Conservation (phyloP, 2,329 filamentous ascomycete genomes). For the Fusarium proliferatum region DNA sequence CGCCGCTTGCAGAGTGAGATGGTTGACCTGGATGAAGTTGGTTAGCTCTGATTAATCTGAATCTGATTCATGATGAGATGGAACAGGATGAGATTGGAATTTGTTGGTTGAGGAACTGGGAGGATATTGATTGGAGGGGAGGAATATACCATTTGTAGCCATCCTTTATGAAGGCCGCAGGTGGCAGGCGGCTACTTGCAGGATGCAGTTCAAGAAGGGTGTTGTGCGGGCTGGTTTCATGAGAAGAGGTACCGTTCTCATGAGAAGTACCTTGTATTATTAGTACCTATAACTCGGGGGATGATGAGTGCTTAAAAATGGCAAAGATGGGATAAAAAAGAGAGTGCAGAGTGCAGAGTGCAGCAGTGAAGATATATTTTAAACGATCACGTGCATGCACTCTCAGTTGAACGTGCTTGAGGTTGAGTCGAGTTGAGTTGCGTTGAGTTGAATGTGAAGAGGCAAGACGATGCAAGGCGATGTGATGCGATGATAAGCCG, state of each 20-base stretch:
- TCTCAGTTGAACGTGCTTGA: constrained; percentile 11
- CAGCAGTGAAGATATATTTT: background rate
- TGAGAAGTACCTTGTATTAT: constrained; percentile 28
- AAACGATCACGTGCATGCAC: constrained; percentile 7
- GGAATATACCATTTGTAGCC: constrained; percentile 47
- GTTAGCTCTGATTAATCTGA: constrained; percentile 15
- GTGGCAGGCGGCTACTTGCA: constrained; percentile 39
- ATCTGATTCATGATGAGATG: constrained; percentile 14
- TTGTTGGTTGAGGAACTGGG: background rate
- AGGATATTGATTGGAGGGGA: background rate
- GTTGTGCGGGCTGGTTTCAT: constrained; percentile 34
- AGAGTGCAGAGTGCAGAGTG: constrained; percentile 15
- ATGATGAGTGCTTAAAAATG: background rate
- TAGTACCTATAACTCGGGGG: background rate
- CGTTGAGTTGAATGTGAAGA: constrained; percentile 25
- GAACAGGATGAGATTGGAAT: background rate
- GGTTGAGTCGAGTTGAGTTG: constrained; percentile 16
- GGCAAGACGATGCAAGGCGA: constrained; percentile 19
- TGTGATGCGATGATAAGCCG: constrained; percentile 43
- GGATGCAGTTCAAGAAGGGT: constrained; percentile 35
- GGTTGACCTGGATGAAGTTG: constrained; percentile 42
- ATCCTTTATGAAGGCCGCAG: constrained; percentile 42
- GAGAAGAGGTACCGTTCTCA: constrained; percentile 35
- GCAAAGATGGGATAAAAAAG: no score
- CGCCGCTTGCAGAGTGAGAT: constrained; percentile 42